Evolutionary conservation across 352 stramenopile genomes (phyloP).

Genomic region (Halophytophthora batemanensis): DNA sequence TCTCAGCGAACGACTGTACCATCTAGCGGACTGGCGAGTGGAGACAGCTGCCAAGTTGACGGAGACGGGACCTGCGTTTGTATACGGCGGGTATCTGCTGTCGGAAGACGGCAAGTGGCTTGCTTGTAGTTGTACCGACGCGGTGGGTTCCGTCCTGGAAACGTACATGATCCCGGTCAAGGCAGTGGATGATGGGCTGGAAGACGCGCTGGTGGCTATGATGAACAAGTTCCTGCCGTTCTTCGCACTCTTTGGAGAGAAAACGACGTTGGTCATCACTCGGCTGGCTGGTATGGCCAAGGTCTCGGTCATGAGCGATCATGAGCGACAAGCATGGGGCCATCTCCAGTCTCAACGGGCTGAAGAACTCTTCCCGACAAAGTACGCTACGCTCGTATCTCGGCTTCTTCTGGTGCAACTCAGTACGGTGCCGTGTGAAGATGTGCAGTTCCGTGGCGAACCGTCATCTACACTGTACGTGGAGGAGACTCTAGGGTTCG

Average conservation of each 20-base stretch:
- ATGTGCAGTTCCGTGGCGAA: constrained; percentile 46
- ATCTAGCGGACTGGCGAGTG: constrained; percentile 41
- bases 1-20: constrained; percentile 63
- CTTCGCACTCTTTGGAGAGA: constrained; percentile 54
- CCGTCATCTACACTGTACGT: constrained; percentile 30
- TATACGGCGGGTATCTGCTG: constrained; percentile 56
- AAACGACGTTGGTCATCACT: constrained; percentile 40
- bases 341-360: constrained; percentile 27
- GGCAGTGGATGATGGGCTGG: constrained; percentile 18
- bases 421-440: constrained; percentile 25
- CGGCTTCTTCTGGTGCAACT: constrained; percentile 40
- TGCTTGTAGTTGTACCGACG: constrained; percentile 47
- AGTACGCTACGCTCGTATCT: constrained; percentile 33
- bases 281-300: constrained; percentile 20
- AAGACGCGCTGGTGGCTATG: constrained; percentile 36
- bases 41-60: constrained; percentile 7
- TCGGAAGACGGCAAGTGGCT: constrained; percentile 63
- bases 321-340: constrained; percentile 41
- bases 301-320: constrained; percentile 20
- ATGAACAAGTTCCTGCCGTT: constrained; percentile 54
- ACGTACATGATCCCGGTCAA: constrained; percentile 41
- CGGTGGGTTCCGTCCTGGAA: constrained; percentile 58
- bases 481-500: constrained; percentile 28
- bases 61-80: constrained; percentile 15
- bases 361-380: constrained; percentile 28